A percentile compares a stretch with the other conserved stretches of the same genome.
Conservation (phyloP, 805 yeast genomes). For the Wickerhamomyces bisporus region DNA sequence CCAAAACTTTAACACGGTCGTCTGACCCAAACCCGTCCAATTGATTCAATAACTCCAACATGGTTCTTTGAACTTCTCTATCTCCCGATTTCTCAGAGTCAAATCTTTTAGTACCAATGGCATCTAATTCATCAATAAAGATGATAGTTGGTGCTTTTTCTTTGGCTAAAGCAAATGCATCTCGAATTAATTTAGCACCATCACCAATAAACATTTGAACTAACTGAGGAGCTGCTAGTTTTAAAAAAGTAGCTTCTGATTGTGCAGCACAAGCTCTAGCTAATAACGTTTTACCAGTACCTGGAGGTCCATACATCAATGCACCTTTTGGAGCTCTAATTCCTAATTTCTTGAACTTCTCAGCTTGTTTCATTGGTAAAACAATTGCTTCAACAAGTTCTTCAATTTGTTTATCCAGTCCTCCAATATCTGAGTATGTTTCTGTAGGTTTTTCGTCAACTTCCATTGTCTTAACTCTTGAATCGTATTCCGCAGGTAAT, state of each 20-base stretch:
- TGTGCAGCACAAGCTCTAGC: conserved; percentile 99
- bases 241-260: conserved; percentile 93
- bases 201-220: conserved; percentile 99
- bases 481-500: conserved; percentile 94
- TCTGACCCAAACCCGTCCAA: conserved; percentile 97
- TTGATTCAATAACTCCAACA: conserved; percentile 96
- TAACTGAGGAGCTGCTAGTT: conserved; percentile 95
- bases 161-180: conserved; percentile 94
- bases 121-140: conserved; percentile 96
- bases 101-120: conserved; percentile 97
- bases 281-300: conserved; percentile 94
- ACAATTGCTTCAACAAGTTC: conserved; percentile 98
- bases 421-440: conserved; percentile 96
- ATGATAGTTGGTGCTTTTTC: conserved; percentile 98
- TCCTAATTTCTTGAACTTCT: conserved; percentile 89
- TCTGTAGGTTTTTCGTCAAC: conserved; percentile 99
- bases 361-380: conserved; percentile 97
- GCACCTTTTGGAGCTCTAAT: conserved; percentile 99
- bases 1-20: conserved; percentile 94
- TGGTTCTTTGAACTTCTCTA: conserved; percentile 97
- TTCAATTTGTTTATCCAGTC: conserved; percentile 96
- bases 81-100: conserved; percentile 98
- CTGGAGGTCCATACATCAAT: conserved; percentile 98
- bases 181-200: conserved; percentile 96
- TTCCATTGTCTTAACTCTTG: conserved; percentile 98